Evolutionary conservation across 2,329 filamentous ascomycete species (phyloP).

Genomic region (Cyclaneusma minus): DNA sequence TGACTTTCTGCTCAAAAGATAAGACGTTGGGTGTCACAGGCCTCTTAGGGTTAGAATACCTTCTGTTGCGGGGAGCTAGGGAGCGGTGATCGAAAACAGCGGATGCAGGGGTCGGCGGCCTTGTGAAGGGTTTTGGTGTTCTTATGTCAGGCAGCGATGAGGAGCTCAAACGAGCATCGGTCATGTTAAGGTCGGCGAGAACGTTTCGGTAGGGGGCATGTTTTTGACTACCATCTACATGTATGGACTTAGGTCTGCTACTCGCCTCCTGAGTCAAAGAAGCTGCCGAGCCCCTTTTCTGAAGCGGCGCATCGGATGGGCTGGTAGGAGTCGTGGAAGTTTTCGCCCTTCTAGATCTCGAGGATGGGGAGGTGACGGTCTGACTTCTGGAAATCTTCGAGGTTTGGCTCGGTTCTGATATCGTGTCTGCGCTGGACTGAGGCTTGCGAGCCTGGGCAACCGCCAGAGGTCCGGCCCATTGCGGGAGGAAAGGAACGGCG

Average conservation of each 20-base stretch:
- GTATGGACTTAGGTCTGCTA: too few species aligned
- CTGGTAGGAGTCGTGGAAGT: too few species aligned
- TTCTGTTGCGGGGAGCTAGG: constrained; percentile 23
- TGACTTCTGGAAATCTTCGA: constrained; percentile 51
- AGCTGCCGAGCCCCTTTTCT: too few species aligned
- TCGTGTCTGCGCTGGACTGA: constrained; percentile 42
- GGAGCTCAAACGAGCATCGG: constrained; percentile 50
- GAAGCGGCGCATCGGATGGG: too few species aligned
- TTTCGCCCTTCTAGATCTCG: constrained; percentile 26
- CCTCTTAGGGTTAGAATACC: constrained; percentile 47
- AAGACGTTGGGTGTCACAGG: constrained; percentile 45
- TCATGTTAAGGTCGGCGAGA: too few species aligned
- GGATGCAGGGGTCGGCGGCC: constrained; percentile 41
- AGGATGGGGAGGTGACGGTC: constrained; percentile 41
- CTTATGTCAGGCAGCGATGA: constrained; percentile 48
- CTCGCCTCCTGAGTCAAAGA: too few species aligned
- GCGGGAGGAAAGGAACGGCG: constrained; percentile 59
- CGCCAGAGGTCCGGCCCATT: constrained; percentile 65
- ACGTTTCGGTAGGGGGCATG: too few species aligned
- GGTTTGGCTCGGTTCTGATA: constrained; percentile 36
- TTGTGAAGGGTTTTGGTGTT: constrained; percentile 33
- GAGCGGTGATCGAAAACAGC: constrained; percentile 31
- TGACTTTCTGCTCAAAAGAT: constrained; percentile 50
- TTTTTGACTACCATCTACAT: too few species aligned
- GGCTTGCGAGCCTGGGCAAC: constrained; percentile 71